Base-by-base conservation (phyloP, 768 basidiomycete genomes). In the Pisolithus marmoratus region DNA sequence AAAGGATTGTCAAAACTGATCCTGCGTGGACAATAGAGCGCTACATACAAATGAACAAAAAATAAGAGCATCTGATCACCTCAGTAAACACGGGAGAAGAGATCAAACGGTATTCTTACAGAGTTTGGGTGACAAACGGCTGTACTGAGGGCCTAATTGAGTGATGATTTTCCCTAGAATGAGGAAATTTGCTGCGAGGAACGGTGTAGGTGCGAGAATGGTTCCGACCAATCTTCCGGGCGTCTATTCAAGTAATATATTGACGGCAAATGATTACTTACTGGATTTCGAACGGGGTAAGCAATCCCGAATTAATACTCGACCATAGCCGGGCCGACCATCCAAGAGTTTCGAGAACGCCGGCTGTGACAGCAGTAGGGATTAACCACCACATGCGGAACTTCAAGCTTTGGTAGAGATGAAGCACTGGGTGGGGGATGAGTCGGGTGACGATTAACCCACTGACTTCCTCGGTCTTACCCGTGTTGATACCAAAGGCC, bases 251-350 rank as follows among this genome's bases (percentile, higher is more conserved):
- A 15, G 1, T 2, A 29, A 4, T 11, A 11, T 2, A 17, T 3
- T 29, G 4, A 15, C 1, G 29, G 22, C 9, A n/a, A 17, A 15
- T 15, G 26, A 36, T 37, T 15, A 65, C 72, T 50, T 38, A 74
- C 74, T 80, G 78, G 46, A 78, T 75, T 51, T 75, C 60, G 60
- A 69, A 81, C 0, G 76, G 68, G 27, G 60, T 54, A 4, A 57
- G 23, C 26, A 52, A 37, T 19, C 48, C 20, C 6, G 58, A 47
- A 19, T 55, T 59, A 22, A 54, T 46, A 38, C 68, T 74, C 5
- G 77, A 80, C 81, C 79, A 83, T 4, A 81, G 59, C 19, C 82
- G 64, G 1, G 70, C 83, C 6, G 62, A 57, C 84, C 83, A 85
- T 0, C 82, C 83, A 2, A 78, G 52, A 8, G 76, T 58, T 60